Conservation (phyloP, 331 rosid genomes). For the Quercus tomentella region DNA sequence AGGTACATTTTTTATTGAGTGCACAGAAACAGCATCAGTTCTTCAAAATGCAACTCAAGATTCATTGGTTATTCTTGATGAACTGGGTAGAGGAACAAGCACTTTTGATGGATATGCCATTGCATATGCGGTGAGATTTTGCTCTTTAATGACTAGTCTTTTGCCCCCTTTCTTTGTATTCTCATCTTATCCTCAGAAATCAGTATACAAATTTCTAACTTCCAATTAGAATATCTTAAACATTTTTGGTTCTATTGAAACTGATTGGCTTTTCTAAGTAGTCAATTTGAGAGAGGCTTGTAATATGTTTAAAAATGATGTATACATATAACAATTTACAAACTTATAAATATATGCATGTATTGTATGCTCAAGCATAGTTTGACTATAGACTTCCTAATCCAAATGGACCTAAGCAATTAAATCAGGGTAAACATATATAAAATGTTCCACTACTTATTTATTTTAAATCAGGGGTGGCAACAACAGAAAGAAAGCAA, state of each 20-base stretch:
- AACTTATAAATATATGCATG: no score
- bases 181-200: not conserved
- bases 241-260: no score
- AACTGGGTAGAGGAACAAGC: slow-evolving; percentile 98
- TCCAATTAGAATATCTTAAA: not conserved
- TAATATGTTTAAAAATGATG: no score
- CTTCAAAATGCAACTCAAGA: slow-evolving; percentile 88
- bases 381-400: no score
- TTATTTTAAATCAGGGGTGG: not conserved
- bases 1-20: slow-evolving; percentile 95
- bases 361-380: no score
- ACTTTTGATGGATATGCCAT: slow-evolving; percentile 98
- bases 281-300: no score
- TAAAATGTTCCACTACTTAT: no score
- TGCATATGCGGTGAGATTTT: slow-evolving; percentile 79
- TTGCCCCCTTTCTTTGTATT: not conserved
- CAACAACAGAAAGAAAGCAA: not conserved
- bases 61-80: slow-evolving; percentile 91
- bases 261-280: no score
- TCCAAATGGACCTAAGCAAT: no score
- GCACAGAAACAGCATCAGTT: slow-evolving; percentile 92
- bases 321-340: no score
- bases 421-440: no score
- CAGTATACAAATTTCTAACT: not conserved
- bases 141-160: not conserved